A percentile compares a stretch with the other conserved stretches of the same genome.
Evolutionary conservation across 2,329 filamentous ascomycete genomes (phyloP).

Genomic region (Microdochium bolleyi): DNA sequence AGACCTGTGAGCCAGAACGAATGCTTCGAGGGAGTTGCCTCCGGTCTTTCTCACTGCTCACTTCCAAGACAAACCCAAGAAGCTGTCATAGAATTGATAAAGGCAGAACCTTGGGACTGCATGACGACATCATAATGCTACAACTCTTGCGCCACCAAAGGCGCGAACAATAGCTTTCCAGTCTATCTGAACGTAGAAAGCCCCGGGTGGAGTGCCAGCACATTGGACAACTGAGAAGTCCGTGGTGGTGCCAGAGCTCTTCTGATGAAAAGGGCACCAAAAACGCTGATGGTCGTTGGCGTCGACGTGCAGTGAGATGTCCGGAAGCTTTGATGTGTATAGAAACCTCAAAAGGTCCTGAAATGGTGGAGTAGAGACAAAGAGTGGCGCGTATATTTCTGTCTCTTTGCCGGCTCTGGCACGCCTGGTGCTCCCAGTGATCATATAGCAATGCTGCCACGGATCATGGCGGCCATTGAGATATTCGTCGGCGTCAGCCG

Average conservation of each 20-base stretch:
- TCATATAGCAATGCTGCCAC: not conserved
- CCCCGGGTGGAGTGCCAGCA: not conserved
- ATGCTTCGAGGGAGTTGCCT: too few relatives aligned
- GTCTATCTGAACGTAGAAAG: not conserved
- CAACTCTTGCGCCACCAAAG: not conserved
- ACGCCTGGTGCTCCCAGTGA: not conserved
- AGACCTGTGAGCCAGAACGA: too few relatives aligned
- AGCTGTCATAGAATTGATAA: too few relatives aligned
- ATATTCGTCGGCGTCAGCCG: slow-evolving; percentile 4
- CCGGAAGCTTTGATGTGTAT: slow-evolving; percentile 4
- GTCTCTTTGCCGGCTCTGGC: not conserved
- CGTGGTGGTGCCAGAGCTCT: not conserved
- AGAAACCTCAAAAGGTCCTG: slow-evolving; percentile 19
- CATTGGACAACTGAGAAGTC: not conserved
- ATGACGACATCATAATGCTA: not conserved
- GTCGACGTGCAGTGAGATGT: slow-evolving; percentile 10
- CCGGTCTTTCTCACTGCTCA: too few relatives aligned
- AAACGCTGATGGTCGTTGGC: slow-evolving; percentile 13
- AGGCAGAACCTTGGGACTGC: too few relatives aligned
- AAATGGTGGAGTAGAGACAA: slow-evolving; percentile 14
- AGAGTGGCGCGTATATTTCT: slow-evolving; percentile 11
- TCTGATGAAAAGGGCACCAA: slow-evolving; percentile 17
- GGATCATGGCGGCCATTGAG: not conserved
- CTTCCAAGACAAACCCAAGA: too few relatives aligned
- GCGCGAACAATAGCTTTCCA: not conserved